Evolutionary conservation across 345 rosid species (phyloP), one percentile per base, ranked within the genome.

Genomic region (Gossypium mustelinum): DNA sequence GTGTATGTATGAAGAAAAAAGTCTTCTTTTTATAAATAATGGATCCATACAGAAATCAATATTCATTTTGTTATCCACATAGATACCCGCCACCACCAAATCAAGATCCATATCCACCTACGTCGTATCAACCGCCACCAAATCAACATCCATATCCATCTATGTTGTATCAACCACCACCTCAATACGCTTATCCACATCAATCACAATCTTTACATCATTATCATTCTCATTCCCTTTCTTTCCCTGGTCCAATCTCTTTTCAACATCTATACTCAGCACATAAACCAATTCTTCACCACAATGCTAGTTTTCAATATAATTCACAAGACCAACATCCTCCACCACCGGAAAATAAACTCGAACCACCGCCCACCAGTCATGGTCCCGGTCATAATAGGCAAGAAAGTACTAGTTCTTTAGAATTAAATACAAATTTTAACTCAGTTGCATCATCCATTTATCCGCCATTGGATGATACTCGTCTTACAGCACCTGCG

Each of bases 391-490:
- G 74, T 79, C 83, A 85, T 77, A 84, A 75, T 29, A 79, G 88
- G 69, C 89, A 85, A 68, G 96, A 90, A 51, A 83, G 81, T 78
- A 56, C 70, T 7, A 51, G 79, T 68, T 59, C 86, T 76, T 52
- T 59, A 9, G 85, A 84, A 55, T 59, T 74, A 1, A 51, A 44
- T 58, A 64, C 48, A 34, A 87, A 79, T 41, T 76, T 43, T 69
- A 69, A 72, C 47, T 78, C 83, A 4, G 56, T 92, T 55, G 29
- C 18, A 25, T 57, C 57, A 17, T 60, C 76, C 20, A 64, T 79
- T 11, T 94, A 94, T 75, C 97, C 97, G 2, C 87, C 94, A 59
- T 71, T 90, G 77, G 87, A 90, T 80, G 89, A 63, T 51, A 78
- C 75, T 72, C 86, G 48, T 0, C 83, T 87, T 1, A 73, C 73